These are phyloP conservation scores for Dothistroma septosporum DNA, from an alignment of 2,329 filamentous ascomycete species.

Conservation along the genomic window DNA sequence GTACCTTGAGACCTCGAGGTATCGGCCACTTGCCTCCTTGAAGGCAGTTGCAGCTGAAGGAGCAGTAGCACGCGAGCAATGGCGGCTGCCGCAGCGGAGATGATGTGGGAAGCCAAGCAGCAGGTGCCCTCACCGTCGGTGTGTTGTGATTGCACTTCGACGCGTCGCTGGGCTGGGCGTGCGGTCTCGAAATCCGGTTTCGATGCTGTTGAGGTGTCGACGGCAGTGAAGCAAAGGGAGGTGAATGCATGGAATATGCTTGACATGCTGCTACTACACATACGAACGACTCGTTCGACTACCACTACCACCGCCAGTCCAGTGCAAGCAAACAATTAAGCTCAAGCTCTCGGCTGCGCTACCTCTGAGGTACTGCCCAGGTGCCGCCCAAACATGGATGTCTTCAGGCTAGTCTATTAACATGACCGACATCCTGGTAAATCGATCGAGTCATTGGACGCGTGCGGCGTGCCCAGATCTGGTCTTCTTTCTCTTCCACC, in stretches of 20 bases:
- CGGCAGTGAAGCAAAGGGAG: neutral
- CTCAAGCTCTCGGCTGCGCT: too few relatives aligned
- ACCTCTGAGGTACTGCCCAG: too few relatives aligned
- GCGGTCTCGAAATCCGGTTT: conserved; percentile 1
- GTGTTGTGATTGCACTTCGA: neutral
- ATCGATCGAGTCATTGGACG: too few relatives aligned
- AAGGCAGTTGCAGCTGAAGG: neutral
- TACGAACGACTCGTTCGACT: neutral
- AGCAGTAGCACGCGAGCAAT: conserved; percentile 4
- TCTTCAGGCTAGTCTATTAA: too few relatives aligned
- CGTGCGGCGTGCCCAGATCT: too few relatives aligned
- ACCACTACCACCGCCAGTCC: neutral
- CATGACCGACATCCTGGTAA: too few relatives aligned
- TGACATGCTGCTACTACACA: neutral
- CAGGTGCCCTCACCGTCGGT: neutral
- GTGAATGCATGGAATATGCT: neutral
- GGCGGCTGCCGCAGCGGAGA: neutral
- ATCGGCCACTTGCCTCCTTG: neutral
- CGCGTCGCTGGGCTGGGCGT: neutral
- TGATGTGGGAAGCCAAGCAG: neutral
- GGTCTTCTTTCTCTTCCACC: too few relatives aligned
- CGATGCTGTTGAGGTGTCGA: neutral
- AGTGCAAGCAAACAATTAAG: neutral
- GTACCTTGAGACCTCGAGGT: neutral
- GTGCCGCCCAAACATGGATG: too few relatives aligned